These are phyloP conservation scores for Psilocybe tampanensis DNA, from an alignment of 768 basidiomycete species.

Conservation along the genomic window DNA sequence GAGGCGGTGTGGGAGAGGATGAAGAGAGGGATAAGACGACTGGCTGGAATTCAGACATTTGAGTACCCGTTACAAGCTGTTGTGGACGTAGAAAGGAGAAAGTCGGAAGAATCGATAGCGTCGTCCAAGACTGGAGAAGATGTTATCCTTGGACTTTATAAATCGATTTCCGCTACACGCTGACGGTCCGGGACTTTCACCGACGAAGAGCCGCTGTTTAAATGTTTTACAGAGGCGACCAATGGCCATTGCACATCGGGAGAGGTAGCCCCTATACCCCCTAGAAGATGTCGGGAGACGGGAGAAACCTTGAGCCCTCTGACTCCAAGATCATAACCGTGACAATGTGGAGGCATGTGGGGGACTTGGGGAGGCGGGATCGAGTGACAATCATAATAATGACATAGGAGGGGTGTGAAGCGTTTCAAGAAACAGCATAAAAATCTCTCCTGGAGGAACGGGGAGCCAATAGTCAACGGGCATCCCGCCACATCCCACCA, in stretches of 20 bases:
- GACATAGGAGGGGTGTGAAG: no score
- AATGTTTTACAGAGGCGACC: neutral
- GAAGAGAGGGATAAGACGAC: slow-evolving; percentile 55
- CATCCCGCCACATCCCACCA: neutral
- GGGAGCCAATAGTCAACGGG: neutral
- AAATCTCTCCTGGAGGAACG: neutral
- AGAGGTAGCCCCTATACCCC: neutral
- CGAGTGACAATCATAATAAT: no score
- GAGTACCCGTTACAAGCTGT: neutral
- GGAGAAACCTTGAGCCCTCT: neutral
- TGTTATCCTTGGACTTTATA: neutral
- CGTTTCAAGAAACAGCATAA: no score
- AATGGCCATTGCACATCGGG: neutral
- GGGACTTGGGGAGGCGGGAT: no score
- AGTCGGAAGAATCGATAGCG: neutral
- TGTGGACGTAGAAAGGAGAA: slow-evolving; percentile 8
- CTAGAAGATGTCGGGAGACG: neutral
- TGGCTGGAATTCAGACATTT: slow-evolving; percentile 54
- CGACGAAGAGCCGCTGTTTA: slow-evolving; percentile 16
- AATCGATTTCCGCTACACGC: neutral
- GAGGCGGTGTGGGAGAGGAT: slow-evolving; percentile 49
- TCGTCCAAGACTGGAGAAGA: neutral
- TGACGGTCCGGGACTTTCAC: slow-evolving; percentile 18
- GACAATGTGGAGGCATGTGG: no score
- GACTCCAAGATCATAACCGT: no score